Conservation (phyloP, 441 rosid genomes). For the Corymbia citriodora region DNA sequence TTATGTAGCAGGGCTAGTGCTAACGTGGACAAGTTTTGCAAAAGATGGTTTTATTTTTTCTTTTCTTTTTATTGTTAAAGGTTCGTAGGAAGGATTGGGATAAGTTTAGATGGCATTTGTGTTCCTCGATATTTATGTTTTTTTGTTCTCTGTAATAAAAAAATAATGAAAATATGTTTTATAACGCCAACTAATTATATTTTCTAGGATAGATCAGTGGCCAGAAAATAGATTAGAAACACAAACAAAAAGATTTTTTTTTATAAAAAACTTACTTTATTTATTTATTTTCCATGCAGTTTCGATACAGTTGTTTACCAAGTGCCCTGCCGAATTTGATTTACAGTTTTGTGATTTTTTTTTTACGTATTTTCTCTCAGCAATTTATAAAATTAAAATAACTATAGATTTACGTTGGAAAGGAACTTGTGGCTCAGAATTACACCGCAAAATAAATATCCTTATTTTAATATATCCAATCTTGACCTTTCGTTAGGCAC, state of each 20-base stretch:
- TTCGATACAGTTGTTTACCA: not conserved
- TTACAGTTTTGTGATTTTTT: not conserved
- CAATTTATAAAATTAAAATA: not conserved
- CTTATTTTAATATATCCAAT: not conserved
- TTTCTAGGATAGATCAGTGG: too few species aligned
- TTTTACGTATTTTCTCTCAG: not conserved
- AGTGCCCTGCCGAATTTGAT: not conserved
- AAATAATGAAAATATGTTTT: too few species aligned
- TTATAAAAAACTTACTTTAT: too few species aligned
- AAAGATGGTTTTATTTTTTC: too few species aligned
- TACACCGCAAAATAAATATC: not conserved
- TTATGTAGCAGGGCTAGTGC: fast-evolving
- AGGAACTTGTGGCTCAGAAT: not conserved
- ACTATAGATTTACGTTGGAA: not conserved
- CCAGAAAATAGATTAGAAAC: too few species aligned
- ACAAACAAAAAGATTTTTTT: too few species aligned
- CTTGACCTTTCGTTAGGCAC: not conserved
- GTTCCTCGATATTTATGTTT: too few species aligned
- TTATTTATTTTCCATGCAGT: not conserved
- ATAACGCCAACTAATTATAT: too few species aligned
- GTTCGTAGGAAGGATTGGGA: not conserved
- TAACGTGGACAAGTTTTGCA: not conserved
- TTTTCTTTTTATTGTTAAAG: not conserved
- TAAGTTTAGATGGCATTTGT: too few species aligned
- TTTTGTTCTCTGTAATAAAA: too few species aligned